Percentiles rank a stretch among this genome's conserved stretches.
Evolutionary conservation across 371 early-diverging fungal species (phyloP).

Genomic region (Thermomucor indicae-seudaticae): DNA sequence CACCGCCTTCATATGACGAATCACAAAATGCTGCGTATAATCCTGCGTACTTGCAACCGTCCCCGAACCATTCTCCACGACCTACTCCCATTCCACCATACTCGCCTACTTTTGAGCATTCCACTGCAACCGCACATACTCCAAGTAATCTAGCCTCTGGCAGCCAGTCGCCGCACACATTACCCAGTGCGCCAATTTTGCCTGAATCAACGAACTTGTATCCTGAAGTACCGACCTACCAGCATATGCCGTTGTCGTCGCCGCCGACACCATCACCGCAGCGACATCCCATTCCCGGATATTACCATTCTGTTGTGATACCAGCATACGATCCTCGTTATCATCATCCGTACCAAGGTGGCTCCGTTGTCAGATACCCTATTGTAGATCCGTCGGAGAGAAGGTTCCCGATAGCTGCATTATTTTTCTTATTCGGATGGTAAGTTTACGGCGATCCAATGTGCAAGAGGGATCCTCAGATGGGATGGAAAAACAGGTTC

Average conservation of each 20-base stretch:
- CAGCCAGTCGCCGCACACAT: no score
- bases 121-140: neutral
- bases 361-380: neutral
- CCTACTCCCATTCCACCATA: neutral
- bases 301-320: no score
- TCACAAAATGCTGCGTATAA: conserved; percentile 13
- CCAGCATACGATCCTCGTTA: conserved; percentile 6
- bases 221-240: conserved; percentile 1
- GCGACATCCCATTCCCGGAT: no score
- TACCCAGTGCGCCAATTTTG: no score
- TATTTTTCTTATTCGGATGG: conserved; percentile 23
- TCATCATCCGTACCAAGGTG: conserved; percentile 1
- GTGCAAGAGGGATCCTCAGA: neutral
- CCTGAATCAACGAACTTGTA: neutral
- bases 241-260: no score
- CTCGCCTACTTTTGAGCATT: conserved; percentile 2
- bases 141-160: no score
- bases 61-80: neutral
- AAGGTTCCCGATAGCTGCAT: conserved; percentile 16
- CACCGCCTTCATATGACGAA: conserved; percentile 17
- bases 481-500: conserved; percentile 7
- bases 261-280: no score
- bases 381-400: conserved; percentile 13
- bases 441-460: conserved; percentile 1
- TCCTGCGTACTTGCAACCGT: conserved; percentile 7